Conservation (phyloP, 257 asterid genomes). For the Jacaranda copaia region DNA sequence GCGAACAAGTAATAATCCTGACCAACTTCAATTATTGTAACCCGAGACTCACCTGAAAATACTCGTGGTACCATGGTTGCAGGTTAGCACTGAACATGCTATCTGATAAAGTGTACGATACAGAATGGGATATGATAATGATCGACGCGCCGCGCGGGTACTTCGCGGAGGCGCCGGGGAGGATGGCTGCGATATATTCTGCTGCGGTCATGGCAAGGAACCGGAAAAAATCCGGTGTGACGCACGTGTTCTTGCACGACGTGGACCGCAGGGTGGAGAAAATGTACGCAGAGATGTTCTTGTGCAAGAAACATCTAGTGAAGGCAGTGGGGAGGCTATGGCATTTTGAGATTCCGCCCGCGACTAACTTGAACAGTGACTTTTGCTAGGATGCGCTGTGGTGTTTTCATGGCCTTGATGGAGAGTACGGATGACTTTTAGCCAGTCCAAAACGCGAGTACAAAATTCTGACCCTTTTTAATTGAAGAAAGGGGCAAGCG, state of each 20-base stretch:
- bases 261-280: conserved; percentile 84
- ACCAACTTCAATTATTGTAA: too few species aligned
- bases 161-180: conserved; percentile 80
- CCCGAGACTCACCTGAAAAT: too few species aligned
- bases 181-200: conserved; percentile 93
- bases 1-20: too few species aligned
- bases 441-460: too few species aligned
- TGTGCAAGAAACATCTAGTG: conserved; percentile 69
- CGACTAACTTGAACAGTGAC: conserved; percentile 23
- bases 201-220: conserved; percentile 92
- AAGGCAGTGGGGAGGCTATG: conserved; percentile 67
- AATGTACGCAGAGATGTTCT: conserved; percentile 65
- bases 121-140: conserved; percentile 92
- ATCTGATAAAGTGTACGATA: conserved; percentile 67
- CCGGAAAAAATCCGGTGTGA: conserved; percentile 65
- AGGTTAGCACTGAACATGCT: conserved; percentile 77
- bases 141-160: conserved; percentile 91
- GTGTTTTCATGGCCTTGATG: too few species aligned
- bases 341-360: conserved; percentile 80
- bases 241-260: conserved; percentile 85
- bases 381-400: conserved; percentile 53
- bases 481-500: too few species aligned
- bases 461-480: too few species aligned
- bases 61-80: not conserved
- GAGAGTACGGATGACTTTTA: too few species aligned